Evolutionary conservation across 805 yeast genomes (phyloP), one percentile per base, ranked within the genome.

Genomic region (Deakozyma indianensis): DNA sequence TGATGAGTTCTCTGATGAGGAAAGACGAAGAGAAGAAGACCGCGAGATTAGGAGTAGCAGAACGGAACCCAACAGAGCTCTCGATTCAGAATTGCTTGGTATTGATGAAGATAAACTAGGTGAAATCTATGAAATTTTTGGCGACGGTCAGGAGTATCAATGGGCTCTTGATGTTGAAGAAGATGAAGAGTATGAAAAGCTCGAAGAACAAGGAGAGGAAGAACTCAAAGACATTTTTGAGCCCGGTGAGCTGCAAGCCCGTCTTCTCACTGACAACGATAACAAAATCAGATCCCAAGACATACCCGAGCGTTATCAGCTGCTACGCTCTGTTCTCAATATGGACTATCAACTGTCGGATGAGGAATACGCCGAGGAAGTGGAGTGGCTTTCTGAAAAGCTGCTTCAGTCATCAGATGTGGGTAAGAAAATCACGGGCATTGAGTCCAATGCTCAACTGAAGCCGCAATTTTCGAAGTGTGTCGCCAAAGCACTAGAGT

Each of bases 71-170:
- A 51, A 52, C n/a, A 46, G 55, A 3, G 56, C 59, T 21, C 43
- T 52, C 21, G 52, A 56, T 21, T 55, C 64, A 3, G 58, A 60
- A 22, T 50, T 60, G 25, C 56, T 58, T 4, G 73, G 84, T 56
- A 66, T 83, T 40, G 95, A 92, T 55, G 80, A 92, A 46, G 97
- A 92, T 56, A 84, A 85, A 60, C 75, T 90, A 51, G 92, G 86
- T 57, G 96, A 90, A 62, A 75, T 92, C 58, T 87, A 79, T 57
- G 98, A 92, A 60, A 85, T 92, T 14, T 92, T 92, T 60, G 98
- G 98, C 52, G 94, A 87, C 61, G 98, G 98, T 44, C 87, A 80
- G 51, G 96, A 90, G 58, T 92, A 92, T 63, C 96, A 85, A 47
- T 92, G 98, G 97, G 98, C 98, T 11, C 69, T 92, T 46, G 96